Conservation (phyloP, 78 protist species). For the Chrysochromulina parva region DNA sequence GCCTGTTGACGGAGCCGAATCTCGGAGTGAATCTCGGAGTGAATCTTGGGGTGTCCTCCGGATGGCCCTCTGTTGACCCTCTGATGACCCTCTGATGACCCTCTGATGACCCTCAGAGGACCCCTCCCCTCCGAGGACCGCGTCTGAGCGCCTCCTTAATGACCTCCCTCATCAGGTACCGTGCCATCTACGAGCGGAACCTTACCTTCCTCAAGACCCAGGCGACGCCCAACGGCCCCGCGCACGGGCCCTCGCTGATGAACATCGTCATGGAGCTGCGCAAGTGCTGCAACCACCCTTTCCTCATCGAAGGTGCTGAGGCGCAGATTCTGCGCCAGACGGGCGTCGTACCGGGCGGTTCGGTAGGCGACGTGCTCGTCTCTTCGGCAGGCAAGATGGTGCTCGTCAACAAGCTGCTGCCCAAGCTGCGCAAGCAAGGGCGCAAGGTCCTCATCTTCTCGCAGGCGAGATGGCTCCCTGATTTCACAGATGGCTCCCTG, state of each 20-base stretch:
- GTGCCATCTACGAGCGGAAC: conserved; percentile 87
- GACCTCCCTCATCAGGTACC: conserved; percentile 55
- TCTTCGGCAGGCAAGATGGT: not conserved
- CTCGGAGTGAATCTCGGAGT: too few relatives aligned
- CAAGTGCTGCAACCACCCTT: conserved; percentile 95
- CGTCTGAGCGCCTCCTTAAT: too few relatives aligned
- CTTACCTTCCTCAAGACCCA: not conserved
- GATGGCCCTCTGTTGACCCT: too few relatives aligned
- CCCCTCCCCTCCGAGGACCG: too few relatives aligned
- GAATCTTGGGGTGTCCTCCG: too few relatives aligned
- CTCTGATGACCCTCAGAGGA: too few relatives aligned
- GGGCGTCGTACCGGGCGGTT: not conserved
- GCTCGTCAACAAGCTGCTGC: conserved; percentile 51
- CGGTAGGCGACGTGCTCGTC: conserved; percentile 6
- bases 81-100: too few relatives aligned
- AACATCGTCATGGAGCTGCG: conserved; percentile 83
- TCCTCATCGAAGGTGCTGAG: conserved; percentile 73
- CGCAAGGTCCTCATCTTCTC: conserved; percentile 49
- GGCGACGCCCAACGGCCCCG: not conserved
- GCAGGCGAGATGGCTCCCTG: not conserved
- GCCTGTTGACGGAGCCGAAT: too few relatives aligned
- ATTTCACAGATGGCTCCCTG: too few relatives aligned
- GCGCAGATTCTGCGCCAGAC: conserved; percentile 17
- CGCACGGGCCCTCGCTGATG: not conserved
- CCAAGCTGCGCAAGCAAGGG: conserved; percentile 9